Base-by-base conservation (phyloP, 2,329 filamentous ascomycete species). In the Aspergillus sergii region DNA sequence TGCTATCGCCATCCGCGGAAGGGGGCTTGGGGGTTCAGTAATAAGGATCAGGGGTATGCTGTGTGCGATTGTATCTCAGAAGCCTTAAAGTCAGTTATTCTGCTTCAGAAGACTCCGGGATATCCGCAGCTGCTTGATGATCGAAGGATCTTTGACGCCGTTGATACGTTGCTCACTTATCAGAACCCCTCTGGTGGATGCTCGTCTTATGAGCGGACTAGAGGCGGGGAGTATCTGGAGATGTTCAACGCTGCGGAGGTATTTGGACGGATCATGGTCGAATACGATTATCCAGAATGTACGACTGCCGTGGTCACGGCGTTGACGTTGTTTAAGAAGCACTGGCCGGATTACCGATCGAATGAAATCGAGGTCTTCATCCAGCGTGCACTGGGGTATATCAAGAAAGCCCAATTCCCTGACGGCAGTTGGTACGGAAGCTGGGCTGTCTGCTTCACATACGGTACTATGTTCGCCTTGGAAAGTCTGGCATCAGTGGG, bases 381-480 rank as follows among this genome's bases (percentile, higher is more conserved):
- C 26, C 30, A 59, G 12, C 58, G 55, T 0, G 62, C 57, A 0
- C 21, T 58, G 0, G n/a, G 28, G 4, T 66, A 51, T 21, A 32
- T 66, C 7, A 43, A 51, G 9, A 36, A 16, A 39, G 39, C 36
- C 0, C 64, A 66, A 23, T 32, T 41, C 0, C 14, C 34, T 8
- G 59, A 66, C 9, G 64, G 64, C 0, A 32, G 59, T 39, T 66
- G 64, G 64, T 56, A 62, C 4, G 62, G 57, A 7, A 55, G 36
- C 9, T 64, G 64, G 64, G 62, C 59, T 0, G n/a, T 64, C 3
- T 60, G 56, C 3, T 66, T 59, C 9, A 66, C 58, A 0, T 64
- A 66, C n/a, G 64, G 57, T 2, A 48, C 53, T 3, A 51, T 66
- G 36, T 66, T 66, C n/a, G 64, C 64, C 1, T 11, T 66, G 57